Percentiles rank a stretch among this genome's conserved stretches.
These are phyloP conservation scores for Posidonia australis DNA, from an alignment of 106 monocot genomes.

Conservation along the genomic window DNA sequence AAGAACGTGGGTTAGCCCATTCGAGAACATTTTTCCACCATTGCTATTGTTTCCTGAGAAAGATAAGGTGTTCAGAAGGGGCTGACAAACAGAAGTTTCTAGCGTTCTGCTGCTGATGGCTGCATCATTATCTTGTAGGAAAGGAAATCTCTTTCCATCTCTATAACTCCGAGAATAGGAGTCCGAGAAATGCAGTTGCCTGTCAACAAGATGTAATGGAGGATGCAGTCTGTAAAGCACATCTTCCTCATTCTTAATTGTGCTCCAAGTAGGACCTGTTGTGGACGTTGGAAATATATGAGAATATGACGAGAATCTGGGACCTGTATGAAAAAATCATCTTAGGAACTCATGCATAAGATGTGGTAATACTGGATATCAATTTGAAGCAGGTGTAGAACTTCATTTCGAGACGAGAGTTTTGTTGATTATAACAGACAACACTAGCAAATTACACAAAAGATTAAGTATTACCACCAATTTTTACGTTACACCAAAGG, in stretches of 20 bases:
- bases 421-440: neutral
- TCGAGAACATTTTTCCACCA: conserved; percentile 31
- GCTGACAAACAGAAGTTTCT: conserved; percentile 13
- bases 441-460: neutral
- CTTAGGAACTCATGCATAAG: no score
- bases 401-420: neutral
- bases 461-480: neutral
- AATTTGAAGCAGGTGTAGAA: no score
- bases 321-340: conserved; percentile 19
- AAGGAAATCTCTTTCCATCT: conserved; percentile 35
- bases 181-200: conserved; percentile 8
- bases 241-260: conserved; percentile 22
- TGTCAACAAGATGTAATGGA: conserved; percentile 17
- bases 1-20: conserved; percentile 30
- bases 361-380: no score
- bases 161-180: conserved; percentile 14
- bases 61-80: conserved; percentile 24
- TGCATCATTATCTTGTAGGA: conserved; percentile 22
- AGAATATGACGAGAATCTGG: conserved; percentile 31
- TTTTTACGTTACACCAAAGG: neutral
- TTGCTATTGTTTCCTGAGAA: conserved; percentile 26
- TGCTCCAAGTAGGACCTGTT: conserved; percentile 22
- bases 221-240: conserved; percentile 1
- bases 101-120: conserved; percentile 4
- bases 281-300: conserved; percentile 24